These are phyloP conservation scores for Russula sp. DNA, from an alignment of 768 basidiomycete genomes.

Conservation along the genomic window DNA sequence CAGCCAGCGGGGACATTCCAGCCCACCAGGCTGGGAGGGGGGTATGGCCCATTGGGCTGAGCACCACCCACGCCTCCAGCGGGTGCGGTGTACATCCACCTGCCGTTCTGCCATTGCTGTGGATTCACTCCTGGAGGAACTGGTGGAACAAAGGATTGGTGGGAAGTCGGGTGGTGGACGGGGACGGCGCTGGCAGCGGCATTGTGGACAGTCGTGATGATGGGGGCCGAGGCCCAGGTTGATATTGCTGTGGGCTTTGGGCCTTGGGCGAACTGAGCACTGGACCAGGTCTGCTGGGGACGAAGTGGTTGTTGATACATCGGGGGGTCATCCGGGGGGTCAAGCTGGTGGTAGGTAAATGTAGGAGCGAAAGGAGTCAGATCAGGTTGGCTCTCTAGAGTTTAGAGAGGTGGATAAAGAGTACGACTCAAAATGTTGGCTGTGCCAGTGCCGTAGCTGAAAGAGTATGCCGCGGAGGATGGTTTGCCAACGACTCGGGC, in stretches of 20 bases:
- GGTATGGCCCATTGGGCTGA: constrained; percentile 5
- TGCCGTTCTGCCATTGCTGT: constrained; percentile 24
- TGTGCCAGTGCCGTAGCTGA: too few relatives aligned
- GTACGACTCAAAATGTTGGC: too few relatives aligned
- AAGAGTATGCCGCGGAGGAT: too few relatives aligned
- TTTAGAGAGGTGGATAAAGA: too few relatives aligned
- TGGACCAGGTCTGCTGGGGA: constrained; percentile 18
- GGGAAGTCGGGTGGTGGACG: background rate
- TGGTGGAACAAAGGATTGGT: constrained; percentile 19
- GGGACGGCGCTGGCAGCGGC: background rate
- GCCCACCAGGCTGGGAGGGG: constrained; percentile 15
- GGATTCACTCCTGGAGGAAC: constrained; percentile 24
- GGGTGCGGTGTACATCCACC: constrained; percentile 21
- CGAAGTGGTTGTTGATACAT: constrained; percentile 19
- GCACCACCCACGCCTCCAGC: background rate
- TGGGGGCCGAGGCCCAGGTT: constrained; percentile 21
- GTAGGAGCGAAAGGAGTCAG: constrained; percentile 5
- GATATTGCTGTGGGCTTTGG: constrained; percentile 10
- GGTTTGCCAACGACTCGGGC: too few relatives aligned
- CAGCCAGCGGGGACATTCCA: constrained; percentile 22
- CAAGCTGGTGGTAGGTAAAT: background rate
- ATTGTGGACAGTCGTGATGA: constrained; percentile 1
- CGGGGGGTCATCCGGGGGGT: constrained; percentile 18
- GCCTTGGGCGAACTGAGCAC: constrained; percentile 12
- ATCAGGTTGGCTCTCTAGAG: background rate